phyloP scores from a whole-genome alignment of 768 basidiomycete genomes.

The Tricholoma matsutake region DNA sequence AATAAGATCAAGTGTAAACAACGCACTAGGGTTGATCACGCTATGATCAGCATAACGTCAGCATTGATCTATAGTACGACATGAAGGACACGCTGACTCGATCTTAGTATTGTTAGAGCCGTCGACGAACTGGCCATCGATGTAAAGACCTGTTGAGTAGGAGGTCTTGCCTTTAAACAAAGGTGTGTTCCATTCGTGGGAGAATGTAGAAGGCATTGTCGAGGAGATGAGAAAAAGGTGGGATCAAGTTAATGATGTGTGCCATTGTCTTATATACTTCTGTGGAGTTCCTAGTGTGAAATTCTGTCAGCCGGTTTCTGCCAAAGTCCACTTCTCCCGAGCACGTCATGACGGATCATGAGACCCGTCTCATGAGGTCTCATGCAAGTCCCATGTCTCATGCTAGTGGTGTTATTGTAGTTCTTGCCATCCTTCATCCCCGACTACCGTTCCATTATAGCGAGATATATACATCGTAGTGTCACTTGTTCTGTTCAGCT shows the following conservation, averaged over 20 bases:
- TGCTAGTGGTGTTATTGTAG: too few species aligned
- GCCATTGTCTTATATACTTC: not conserved
- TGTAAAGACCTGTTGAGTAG: constrained; percentile 36
- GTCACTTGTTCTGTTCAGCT: too few species aligned
- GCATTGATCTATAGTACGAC: constrained; percentile 1
- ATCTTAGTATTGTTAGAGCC: constrained; percentile 53
- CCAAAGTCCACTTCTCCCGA: too few species aligned
- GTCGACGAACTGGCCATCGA: constrained; percentile 65
- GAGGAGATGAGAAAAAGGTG: not conserved
- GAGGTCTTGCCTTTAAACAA: constrained; percentile 55
- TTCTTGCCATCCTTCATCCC: too few species aligned
- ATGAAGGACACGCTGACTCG: constrained; percentile 43
- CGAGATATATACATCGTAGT: too few species aligned
- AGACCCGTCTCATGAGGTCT: constrained; percentile 23
- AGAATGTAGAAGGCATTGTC: constrained; percentile 33
- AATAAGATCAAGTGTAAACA: not conserved
- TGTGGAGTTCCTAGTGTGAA: too few species aligned
- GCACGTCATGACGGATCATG: too few species aligned
- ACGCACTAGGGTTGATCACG: constrained; percentile 52
- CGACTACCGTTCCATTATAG: too few species aligned
- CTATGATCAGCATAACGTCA: constrained; percentile 27
- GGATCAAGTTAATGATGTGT: not conserved
- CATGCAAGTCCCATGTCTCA: too few species aligned
- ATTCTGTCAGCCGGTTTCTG: too few species aligned
- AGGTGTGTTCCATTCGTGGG: constrained; percentile 50